Conservation (phyloP, 257 asterid species). For the Nicotiana benthamiana region DNA sequence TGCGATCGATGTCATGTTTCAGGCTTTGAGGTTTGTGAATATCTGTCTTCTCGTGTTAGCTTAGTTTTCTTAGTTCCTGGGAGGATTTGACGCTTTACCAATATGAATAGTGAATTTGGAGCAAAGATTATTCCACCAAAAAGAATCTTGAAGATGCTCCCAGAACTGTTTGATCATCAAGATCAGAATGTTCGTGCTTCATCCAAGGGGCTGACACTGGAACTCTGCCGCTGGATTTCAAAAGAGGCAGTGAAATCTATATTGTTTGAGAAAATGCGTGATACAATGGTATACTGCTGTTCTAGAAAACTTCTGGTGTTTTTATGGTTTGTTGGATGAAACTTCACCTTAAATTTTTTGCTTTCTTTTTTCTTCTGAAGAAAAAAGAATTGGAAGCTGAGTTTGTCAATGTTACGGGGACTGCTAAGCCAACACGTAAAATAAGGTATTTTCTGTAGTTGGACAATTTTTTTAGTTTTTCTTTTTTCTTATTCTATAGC, state of each 20-base stretch:
- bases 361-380: slow-evolving; percentile 32
- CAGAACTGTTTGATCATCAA: slow-evolving; percentile 98
- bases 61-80: slow-evolving; percentile 1
- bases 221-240: slow-evolving; percentile 99
- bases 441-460: slow-evolving; percentile 49
- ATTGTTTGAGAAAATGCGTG: slow-evolving; percentile 97
- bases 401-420: slow-evolving; percentile 80
- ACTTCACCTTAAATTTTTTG: neutral
- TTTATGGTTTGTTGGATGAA: neutral
- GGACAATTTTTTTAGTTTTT: neutral
- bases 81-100: slow-evolving; percentile 22
- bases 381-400: slow-evolving; percentile 99
- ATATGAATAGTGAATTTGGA: slow-evolving; percentile 84
- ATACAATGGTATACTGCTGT: slow-evolving; percentile 72
- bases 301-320: neutral
- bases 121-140: slow-evolving; percentile 89
- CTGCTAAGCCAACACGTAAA: slow-evolving; percentile 85
- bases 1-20: slow-evolving; percentile 99
- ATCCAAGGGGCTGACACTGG: slow-evolving; percentile 89
- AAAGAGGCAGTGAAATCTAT: slow-evolving; percentile 96
- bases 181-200: slow-evolving; percentile 99
- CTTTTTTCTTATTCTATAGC: neutral
- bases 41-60: slow-evolving; percentile 8
- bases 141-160: slow-evolving; percentile 98
- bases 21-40: slow-evolving; percentile 74